A percentile compares a stretch with the other conserved stretches of the same genome.
phyloP scores from a whole-genome alignment of 106 monocot species.

The Dioscorea alata region DNA sequence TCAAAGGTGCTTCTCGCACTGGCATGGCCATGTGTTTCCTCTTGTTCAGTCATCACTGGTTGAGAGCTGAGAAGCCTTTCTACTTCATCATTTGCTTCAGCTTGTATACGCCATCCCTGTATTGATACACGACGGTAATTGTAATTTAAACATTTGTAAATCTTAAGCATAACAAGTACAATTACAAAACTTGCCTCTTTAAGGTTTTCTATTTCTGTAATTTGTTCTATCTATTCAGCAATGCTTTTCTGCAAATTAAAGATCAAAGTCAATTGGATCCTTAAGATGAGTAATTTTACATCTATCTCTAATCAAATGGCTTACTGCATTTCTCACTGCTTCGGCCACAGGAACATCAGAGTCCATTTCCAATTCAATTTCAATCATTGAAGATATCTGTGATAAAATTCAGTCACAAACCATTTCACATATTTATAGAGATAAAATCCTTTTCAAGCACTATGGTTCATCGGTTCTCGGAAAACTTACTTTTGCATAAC shows the following conservation, averaged over 20 bases:
- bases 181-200: conserved; percentile 65
- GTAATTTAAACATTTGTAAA: neutral
- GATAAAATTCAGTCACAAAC: neutral
- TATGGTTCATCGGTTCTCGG: neutral
- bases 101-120: conserved; percentile 90
- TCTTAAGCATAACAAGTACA: neutral
- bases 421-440: neutral
- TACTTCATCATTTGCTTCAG: conserved; percentile 98
- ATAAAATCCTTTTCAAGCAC: neutral
- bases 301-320: conserved; percentile 1
- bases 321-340: conserved; percentile 72
- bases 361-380: conserved; percentile 99
- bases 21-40: conserved; percentile 5
- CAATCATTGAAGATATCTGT: conserved; percentile 98
- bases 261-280: neutral
- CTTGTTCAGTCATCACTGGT: conserved; percentile 21
- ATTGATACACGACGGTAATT: conserved; percentile 8
- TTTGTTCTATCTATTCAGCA: conserved; percentile 85
- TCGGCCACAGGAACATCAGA: conserved; percentile 93
- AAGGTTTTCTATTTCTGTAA: conserved; percentile 94
- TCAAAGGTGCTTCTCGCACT: too few species aligned
- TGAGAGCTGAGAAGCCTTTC: conserved; percentile 79
- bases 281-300: neutral
- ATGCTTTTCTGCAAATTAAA: conserved; percentile 59
- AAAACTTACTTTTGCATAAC: conserved; percentile 84